Base-by-base conservation (phyloP, 495 filamentous ascomycete species). In the Zalerion maritima region DNA sequence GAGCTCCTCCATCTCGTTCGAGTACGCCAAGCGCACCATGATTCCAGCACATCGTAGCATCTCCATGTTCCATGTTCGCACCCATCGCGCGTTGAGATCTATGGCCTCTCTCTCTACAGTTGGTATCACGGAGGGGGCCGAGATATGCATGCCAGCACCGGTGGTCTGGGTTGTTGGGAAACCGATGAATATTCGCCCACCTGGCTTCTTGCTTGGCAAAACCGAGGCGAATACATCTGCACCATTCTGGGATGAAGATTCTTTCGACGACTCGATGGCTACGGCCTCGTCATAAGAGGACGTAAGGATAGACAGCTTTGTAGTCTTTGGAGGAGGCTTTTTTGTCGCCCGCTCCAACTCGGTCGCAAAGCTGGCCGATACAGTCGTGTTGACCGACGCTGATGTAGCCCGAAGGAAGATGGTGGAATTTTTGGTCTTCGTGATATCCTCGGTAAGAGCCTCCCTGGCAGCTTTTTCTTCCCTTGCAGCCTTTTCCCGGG, bases 41-140 rank as follows among this genome's bases (percentile, higher is more conserved):
- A 96, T 81, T 34, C 91, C 91, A 14, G 87, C 82, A 10, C 82
- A 76, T 23, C 87, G 71, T 12, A 99, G 58, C 72, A 99, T 81
- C 46, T 94, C 91, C n/a, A 76, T 56, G 47, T 99, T 99, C 91
- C 91, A 99, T 18, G 73, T 80, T 23, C 81, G 76, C 13, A 99
- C 84, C 58, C 78, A 85, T 26, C 84, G 75, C 24, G 91, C 89
- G 53, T 96, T 96, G 29, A 99, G 64, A 46, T 99, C 91, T 24
- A 96, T 92, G 28, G 78, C 84, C 51, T 99, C 91, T 32, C 91
- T 72, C 57, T 99, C 91, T n/a, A 96, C 91, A 0, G 91, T 99
- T 2, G 91, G 91, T 37, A 99, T 96, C 21, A 96, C 76, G 10
- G 87, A 94, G 5, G 86, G 86, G 1, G 91, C 91, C n/a, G 85